A percentile compares a stretch with the other conserved stretches of the same genome.
Evolutionary conservation across 2,329 filamentous ascomycete species (phyloP).

Genomic region (Colletotrichum endophyticum): DNA sequence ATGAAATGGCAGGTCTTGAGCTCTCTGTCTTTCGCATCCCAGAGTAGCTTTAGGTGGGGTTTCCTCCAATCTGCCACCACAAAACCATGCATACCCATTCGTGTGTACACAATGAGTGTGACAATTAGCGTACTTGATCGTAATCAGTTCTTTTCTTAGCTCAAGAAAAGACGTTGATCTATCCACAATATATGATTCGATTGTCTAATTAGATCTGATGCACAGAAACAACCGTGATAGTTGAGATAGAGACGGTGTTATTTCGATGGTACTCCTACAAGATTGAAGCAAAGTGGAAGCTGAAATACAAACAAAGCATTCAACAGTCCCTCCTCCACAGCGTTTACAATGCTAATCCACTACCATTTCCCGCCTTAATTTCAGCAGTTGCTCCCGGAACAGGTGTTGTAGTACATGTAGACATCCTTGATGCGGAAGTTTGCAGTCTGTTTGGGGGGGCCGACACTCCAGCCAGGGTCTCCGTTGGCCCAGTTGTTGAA

Average conservation of each 20-base stretch:
- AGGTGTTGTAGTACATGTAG: conserved; percentile 33
- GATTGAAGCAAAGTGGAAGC: not conserved
- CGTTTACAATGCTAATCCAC: not conserved
- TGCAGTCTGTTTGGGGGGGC: conserved; percentile 29
- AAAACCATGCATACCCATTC: not conserved
- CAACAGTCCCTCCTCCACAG: not conserved
- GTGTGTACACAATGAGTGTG: not conserved
- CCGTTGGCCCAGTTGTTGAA: conserved; percentile 38
- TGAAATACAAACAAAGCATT: not conserved
- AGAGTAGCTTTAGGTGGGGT: not conserved
- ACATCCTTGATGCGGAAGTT: conserved; percentile 28
- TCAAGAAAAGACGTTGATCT: not conserved
- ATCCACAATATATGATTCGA: not conserved
- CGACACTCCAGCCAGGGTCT: conserved; percentile 31
- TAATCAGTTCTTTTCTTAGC: not conserved
- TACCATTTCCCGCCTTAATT: accelerated
- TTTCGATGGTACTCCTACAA: not conserved
- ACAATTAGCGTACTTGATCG: not conserved
- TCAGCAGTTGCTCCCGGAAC: not conserved
- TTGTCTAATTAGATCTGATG: not conserved
- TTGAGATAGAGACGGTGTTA: not conserved
- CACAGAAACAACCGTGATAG: not conserved
- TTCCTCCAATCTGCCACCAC: not conserved
- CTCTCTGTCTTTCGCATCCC: not conserved
- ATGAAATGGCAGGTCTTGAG: not conserved